These are phyloP conservation scores for Iodosphaeria phyllophila DNA, from an alignment of 2,329 filamentous ascomycete genomes.

Conservation along the genomic window DNA sequence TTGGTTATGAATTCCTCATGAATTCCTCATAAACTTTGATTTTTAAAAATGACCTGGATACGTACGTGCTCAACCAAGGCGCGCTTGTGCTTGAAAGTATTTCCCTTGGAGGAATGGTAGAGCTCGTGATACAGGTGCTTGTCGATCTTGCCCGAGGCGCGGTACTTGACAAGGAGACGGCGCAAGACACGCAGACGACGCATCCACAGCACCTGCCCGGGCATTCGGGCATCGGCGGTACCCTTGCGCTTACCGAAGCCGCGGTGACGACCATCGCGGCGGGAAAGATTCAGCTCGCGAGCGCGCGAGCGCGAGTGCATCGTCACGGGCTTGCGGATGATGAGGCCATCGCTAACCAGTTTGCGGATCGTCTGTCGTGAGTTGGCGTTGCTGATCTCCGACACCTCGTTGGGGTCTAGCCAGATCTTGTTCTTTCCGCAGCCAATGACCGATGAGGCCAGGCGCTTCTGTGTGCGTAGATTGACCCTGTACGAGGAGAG, in stretches of 20 bases:
- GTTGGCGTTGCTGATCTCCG: conserved; percentile 99
- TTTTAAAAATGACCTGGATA: conserved; percentile 22
- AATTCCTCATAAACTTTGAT: neutral
- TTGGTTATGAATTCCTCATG: conserved; percentile 6
- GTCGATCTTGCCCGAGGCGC: conserved; percentile 98
- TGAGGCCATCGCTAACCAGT: conserved; percentile 98
- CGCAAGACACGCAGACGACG: conserved; percentile 97
- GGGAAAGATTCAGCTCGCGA: conserved; percentile 83
- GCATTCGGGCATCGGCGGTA: conserved; percentile 99
- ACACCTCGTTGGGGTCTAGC: conserved; percentile 99
- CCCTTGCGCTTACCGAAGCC: conserved; percentile 99
- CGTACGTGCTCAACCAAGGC: conserved; percentile 99
- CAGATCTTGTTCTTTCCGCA: conserved; percentile 99
- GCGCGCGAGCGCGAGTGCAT: conserved; percentile 98
- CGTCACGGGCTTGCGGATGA: conserved; percentile 99
- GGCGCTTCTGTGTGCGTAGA: conserved; percentile 98
- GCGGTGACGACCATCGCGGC: conserved; percentile 91
- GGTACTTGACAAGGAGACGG: conserved; percentile 98
- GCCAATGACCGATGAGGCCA: conserved; percentile 95
- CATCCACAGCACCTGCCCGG: conserved; percentile 98
- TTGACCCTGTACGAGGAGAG: conserved; percentile 61
- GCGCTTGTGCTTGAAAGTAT: conserved; percentile 99
- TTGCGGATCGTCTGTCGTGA: conserved; percentile 99
- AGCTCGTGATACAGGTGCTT: conserved; percentile 99
- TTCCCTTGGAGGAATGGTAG: conserved; percentile 99